Evolutionary conservation across 371 early-diverging fungal species (phyloP), one percentile per base, ranked within the genome.

Genomic region (Entomophthora muscae): DNA sequence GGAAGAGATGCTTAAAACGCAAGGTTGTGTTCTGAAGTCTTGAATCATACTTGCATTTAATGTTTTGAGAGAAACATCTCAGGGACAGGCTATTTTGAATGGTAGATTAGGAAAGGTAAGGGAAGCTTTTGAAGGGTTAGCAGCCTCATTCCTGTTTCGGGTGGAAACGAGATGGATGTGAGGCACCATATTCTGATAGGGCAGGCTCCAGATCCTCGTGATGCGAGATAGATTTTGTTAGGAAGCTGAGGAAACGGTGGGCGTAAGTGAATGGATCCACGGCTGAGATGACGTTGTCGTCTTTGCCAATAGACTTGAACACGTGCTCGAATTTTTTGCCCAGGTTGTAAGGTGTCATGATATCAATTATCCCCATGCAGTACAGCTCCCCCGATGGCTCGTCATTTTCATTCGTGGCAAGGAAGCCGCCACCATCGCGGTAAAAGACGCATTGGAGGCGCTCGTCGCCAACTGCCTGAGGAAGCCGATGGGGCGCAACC

Each of bases 291-390:
- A 69, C 73, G 57, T 83, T 72, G 70, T 78, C 78, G 66, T 91
- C 86, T 63, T 86, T 77, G 17, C 78, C 77, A 51, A 94, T 61
- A n/a, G 86, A 76, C 73, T 95, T 98, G 76, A 83, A 86, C 23
- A 84, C 72, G 65, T 88, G 87, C 68, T 98, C 98, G 27, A 84
- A 53, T 66, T 83, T 84, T 73, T 98, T 98, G 52, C 75, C 69
- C 33, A 78, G 71, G 66, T 84, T 86, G 72, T 95, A 98, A 0
- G 87, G 85, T 24, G 98, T 98, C 64, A 98, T 76, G 52, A 96
- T 95, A 68, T 98, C 98, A 60, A 98, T 96, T 55, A 96, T 82
- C 1, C 96, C 95, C 53, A 96, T 69, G 69, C 87, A 95, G 74
- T 95, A 97, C 3, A 95, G 72, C 53, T 84, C 78, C 54, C 81